Evolutionary conservation across 495 filamentous ascomycete species (phyloP), one percentile per base, ranked within the genome.

Genomic region (Clohesyomyces aquaticus): DNA sequence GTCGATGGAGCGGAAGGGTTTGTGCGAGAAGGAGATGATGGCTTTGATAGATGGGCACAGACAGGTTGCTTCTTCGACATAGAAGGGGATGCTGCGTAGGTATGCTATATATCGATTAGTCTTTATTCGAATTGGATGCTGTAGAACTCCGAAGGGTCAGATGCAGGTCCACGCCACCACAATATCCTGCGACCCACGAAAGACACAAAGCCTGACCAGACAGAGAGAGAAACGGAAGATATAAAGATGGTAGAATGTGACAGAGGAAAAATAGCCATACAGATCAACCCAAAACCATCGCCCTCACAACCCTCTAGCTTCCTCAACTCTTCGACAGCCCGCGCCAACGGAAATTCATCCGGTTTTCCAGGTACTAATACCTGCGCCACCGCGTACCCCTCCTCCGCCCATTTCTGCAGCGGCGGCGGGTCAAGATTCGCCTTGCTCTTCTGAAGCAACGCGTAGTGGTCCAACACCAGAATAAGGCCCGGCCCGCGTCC

Each of bases 371-470:
- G 27, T 8, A 59, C 64, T 42, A 46, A 23, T 0, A 83, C 62
- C 63, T 81, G 77, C 0, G 72, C 80, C 2, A 83, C 80, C 1
- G 80, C 76, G 55, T 79, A 85, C 4, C 83, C 79, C 72, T 85
- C 83, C 68, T 86, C 83, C 3, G 83, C 83, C 82, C 83, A 86
- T 74, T 85, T 86, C 54, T 77, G 66, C 21, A 78, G 59, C 1
- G 81, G 82, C 19, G 76, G 74, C 1, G 81, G 81, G 51, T 74
- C 72, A 2, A 74, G 45, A 18, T 46, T 62, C 52, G 61, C 65
- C 3, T 61, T 56, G 25, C 35, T 62, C 18, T 50, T 21, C 9
- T 35, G 35, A 8, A 66, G 52, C 12, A n/a, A 4, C 3, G 61
- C 65, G 47, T 72, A 66, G 22, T 66, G 56, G 22, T 63, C 57